Percentiles rank a stretch among this genome's conserved stretches.
phyloP scores from a whole-genome alignment of 2,329 filamentous ascomycete species.

The Cladophialophora psammophila region DNA sequence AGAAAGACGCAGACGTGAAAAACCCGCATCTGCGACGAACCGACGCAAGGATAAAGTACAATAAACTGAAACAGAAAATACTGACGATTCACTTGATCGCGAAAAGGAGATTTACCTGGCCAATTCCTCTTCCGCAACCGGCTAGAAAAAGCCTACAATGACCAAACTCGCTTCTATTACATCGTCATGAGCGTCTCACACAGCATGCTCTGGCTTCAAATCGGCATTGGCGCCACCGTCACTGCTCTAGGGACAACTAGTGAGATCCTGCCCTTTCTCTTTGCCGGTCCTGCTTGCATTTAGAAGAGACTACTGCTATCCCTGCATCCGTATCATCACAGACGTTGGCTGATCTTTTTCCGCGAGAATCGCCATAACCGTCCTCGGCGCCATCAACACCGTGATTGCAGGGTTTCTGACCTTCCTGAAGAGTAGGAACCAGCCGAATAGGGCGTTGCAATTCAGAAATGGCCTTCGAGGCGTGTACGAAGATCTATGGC shows the following conservation, averaged over 20 bases:
- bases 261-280: neutral
- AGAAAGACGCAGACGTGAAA: neutral
- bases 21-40: neutral
- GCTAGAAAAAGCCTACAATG: constrained; percentile 13
- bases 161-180: constrained; percentile 15
- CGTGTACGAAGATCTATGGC: constrained; percentile 21
- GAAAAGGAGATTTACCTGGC: neutral
- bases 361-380: constrained; percentile 24
- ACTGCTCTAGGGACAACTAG: constrained; percentile 18
- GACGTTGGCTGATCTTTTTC: neutral
- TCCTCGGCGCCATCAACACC: constrained; percentile 30
- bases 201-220: constrained; percentile 26
- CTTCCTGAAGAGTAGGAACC: constrained; percentile 30
- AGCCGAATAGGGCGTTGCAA: constrained; percentile 30
- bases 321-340: neutral
- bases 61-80: neutral
- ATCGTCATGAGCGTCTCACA: constrained; percentile 16
- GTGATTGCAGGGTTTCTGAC: constrained; percentile 28
- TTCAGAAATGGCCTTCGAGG: constrained; percentile 25
- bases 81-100: neutral
- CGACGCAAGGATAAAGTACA: neutral
- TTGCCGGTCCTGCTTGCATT: too few relatives aligned
- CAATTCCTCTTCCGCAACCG: constrained; percentile 5
- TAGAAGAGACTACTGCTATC: too few relatives aligned
- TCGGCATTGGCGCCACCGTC: constrained; percentile 24